phyloP scores from a whole-genome alignment of 495 filamentous ascomycete species.

The Penicillium taxi region DNA sequence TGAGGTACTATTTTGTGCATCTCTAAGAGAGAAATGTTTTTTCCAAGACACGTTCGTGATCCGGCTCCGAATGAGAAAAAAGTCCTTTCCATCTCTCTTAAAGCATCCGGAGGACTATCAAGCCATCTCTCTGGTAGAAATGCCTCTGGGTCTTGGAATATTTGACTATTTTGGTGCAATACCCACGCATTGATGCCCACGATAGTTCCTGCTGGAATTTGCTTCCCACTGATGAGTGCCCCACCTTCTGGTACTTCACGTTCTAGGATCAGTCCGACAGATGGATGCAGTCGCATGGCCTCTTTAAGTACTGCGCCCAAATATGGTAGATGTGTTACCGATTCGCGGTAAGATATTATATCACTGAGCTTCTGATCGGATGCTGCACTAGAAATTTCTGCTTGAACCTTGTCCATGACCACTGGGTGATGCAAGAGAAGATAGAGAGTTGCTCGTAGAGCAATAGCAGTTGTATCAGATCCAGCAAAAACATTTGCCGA shows the following conservation, averaged over 20 bases:
- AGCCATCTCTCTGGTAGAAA: slow-evolving; percentile 53
- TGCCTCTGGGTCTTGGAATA: slow-evolving; percentile 11
- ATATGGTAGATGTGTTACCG: slow-evolving; percentile 47
- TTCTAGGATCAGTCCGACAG: slow-evolving; percentile 48
- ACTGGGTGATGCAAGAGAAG: slow-evolving; percentile 35
- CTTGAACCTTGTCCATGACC: slow-evolving; percentile 16
- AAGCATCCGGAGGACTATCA: slow-evolving; percentile 26
- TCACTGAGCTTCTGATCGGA: slow-evolving; percentile 27
- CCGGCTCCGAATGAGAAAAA: slow-evolving; percentile 52
- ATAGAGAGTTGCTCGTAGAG: slow-evolving; percentile 47
- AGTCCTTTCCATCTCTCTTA: slow-evolving; percentile 30
- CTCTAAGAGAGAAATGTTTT: slow-evolving; percentile 69
- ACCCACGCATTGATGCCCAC: slow-evolving; percentile 43
- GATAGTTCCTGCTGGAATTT: slow-evolving; percentile 53
- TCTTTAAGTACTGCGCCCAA: slow-evolving; percentile 61
- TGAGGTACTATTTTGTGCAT: slow-evolving; percentile 73
- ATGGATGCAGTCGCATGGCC: slow-evolving; percentile 56
- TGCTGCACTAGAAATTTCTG: slow-evolving; percentile 35
- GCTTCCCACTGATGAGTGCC: slow-evolving; percentile 40
- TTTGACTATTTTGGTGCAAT: slow-evolving; percentile 11
- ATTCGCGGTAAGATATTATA: slow-evolving; percentile 23
- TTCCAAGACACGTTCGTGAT: slow-evolving; percentile 56
- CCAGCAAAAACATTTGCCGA: slow-evolving; percentile 34
- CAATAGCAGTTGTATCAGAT: slow-evolving; percentile 52
- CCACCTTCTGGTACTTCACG: slow-evolving; percentile 35